A percentile compares a stretch with the other conserved stretches of the same genome.
phyloP scores from a whole-genome alignment of 2,329 filamentous ascomycete species.

The Cercospora janseana region DNA sequence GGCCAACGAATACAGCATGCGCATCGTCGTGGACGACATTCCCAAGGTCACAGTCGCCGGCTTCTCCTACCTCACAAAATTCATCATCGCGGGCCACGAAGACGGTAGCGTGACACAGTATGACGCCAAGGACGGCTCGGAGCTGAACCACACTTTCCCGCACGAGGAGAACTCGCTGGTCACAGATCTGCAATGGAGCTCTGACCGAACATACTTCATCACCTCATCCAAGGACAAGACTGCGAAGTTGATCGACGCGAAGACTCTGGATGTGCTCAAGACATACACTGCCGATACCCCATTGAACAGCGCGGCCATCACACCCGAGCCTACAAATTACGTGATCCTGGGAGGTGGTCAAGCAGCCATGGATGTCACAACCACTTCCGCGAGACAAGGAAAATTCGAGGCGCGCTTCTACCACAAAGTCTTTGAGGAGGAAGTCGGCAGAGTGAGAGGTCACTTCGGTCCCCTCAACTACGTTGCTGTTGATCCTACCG shows the following conservation, averaged over 20 bases:
- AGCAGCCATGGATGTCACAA: conserved; percentile 98
- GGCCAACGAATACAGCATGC: conserved; percentile 75
- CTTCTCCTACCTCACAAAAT: conserved; percentile 91
- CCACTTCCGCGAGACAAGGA: conserved; percentile 87
- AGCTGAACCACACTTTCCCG: conserved; percentile 73
- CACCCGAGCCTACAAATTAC: conserved; percentile 95
- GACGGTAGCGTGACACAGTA: conserved; percentile 89
- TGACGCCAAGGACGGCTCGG: conserved; percentile 86
- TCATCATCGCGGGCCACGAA: conserved; percentile 97
- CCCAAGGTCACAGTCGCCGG: conserved; percentile 97
- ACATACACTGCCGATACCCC: conserved; percentile 90
- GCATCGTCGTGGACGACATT: conserved; percentile 83
- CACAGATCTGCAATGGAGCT: conserved; percentile 91
- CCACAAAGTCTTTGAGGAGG: conserved; percentile 99
- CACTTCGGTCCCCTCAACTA: conserved; percentile 98
- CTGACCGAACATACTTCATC: conserved; percentile 96
- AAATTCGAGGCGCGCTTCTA: conserved; percentile 99
- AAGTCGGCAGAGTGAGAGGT: conserved; percentile 93
- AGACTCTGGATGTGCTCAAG: conserved; percentile 88
- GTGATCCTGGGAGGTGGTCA: conserved; percentile 98
- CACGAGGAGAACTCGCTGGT: conserved; percentile 83
- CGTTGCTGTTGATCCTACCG: conserved; percentile 86
- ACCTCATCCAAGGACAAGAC: conserved; percentile 98
- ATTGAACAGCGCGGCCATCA: conserved; percentile 92
- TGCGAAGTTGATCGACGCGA: conserved; percentile 83